Evolutionary conservation across 306 rosid genomes (phyloP).

Genomic region (Gleditsia sinensis): DNA sequence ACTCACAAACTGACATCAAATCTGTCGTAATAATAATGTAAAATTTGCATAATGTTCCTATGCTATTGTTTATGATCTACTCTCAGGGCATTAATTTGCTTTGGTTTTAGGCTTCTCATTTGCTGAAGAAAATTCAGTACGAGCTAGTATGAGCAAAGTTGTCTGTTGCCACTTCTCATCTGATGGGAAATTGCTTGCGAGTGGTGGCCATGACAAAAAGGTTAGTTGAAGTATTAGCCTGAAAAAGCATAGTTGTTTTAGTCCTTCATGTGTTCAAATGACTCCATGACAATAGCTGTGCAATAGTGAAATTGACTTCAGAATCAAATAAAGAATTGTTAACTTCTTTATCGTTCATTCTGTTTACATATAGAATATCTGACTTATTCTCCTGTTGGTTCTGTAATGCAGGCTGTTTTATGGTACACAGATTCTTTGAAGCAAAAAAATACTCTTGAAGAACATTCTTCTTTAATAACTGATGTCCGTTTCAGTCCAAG

Average conservation of each 20-base stretch:
- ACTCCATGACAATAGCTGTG: slow-evolving; percentile 27
- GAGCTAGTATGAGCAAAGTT: slow-evolving; percentile 87
- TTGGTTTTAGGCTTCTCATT: slow-evolving; percentile 77
- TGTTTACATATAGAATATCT: slow-evolving; percentile 25
- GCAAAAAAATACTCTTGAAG: slow-evolving; percentile 77
- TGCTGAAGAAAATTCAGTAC: slow-evolving; percentile 63
- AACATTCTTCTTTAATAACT: slow-evolving; percentile 78
- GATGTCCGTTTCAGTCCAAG: slow-evolving; percentile 97
- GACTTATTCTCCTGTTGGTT: slow-evolving; percentile 10
- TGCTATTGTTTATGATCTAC: background rate
- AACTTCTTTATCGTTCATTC: slow-evolving; percentile 10
- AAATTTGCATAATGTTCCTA: background rate
- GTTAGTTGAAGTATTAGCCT: slow-evolving; percentile 43
- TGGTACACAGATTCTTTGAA: slow-evolving; percentile 85
- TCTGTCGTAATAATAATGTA: background rate
- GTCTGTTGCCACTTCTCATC: slow-evolving; percentile 94
- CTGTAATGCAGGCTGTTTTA: slow-evolving; percentile 75
- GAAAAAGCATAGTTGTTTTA: background rate
- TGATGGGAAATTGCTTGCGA: slow-evolving; percentile 94
- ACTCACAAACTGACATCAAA: background rate
- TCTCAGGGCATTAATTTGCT: slow-evolving; percentile 31
- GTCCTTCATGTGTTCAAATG: slow-evolving; percentile 16
- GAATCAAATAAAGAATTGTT: background rate
- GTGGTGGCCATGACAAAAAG: slow-evolving; percentile 99
- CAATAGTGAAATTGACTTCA: background rate